Conservation (phyloP, 2,329 filamentous ascomycete genomes). For the Leptoxyphium fumago region DNA sequence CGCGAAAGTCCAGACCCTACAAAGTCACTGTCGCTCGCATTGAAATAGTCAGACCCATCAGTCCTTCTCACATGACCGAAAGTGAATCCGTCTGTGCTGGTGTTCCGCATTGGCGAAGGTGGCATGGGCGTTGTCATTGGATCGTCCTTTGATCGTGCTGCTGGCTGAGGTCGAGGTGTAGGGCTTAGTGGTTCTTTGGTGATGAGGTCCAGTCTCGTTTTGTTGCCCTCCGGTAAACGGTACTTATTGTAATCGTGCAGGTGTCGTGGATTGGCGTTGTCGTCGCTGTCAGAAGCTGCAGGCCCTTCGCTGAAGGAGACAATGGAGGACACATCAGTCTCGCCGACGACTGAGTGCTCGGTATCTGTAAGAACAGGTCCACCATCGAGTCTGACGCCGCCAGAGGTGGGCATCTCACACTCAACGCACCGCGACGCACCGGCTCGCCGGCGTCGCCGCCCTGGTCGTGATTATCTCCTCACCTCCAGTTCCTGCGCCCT, state of each 20-base stretch:
- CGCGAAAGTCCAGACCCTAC: constrained; percentile 48
- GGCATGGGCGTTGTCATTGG: constrained; percentile 35
- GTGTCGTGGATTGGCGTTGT: constrained; percentile 28
- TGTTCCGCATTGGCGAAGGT: constrained; percentile 13
- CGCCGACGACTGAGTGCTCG: not conserved
- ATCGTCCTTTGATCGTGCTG: constrained; percentile 20
- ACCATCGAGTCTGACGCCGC: constrained; percentile 17
- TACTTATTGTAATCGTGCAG: constrained; percentile 61
- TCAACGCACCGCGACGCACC: not conserved
- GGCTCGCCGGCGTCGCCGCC: too few species aligned
- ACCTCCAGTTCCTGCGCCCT: too few species aligned
- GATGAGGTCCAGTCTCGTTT: constrained; percentile 28
- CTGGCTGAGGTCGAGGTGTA: constrained; percentile 25
- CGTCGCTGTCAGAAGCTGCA: constrained; percentile 36
- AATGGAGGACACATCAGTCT: not conserved
- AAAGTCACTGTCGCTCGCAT: constrained; percentile 44
- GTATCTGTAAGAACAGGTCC: constrained; percentile 11
- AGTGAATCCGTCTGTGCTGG: not conserved
- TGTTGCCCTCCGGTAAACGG: constrained; percentile 55
- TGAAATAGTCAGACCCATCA: constrained; percentile 46
- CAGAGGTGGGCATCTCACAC: constrained; percentile 1
- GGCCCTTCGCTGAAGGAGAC: constrained; percentile 32
- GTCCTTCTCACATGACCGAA: not conserved
- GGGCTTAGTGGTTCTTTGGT: constrained; percentile 19
- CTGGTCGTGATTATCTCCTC: too few species aligned